Base-by-base conservation (phyloP, 441 rosid species). In the Rhodomyrtus psidioides region DNA sequence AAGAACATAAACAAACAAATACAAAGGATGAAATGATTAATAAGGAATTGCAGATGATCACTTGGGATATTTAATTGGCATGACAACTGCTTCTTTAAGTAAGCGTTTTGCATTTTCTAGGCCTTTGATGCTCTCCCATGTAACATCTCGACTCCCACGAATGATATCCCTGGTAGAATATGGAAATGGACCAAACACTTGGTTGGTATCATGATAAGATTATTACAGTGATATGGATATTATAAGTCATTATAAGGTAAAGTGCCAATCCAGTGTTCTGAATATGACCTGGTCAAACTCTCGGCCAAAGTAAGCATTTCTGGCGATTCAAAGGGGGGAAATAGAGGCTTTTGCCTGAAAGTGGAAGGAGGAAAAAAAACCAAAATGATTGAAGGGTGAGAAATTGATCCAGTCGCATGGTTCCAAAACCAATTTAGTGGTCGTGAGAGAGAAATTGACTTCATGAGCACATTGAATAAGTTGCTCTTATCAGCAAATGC, bases 11-110 rank as follows among this genome's bases (percentile, higher is more conserved):
- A 70, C 5, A 70, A 57, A 55, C 27, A 76, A 49, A 85, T 13
- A 34, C 82, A 70, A 14, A 57, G 30, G 79, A 75, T 53, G 81
- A 44, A 8, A 28, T 83, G 84, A 21, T 34, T 82, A 51, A 59
- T 21, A 44, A 27, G 34, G 75, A 34, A 49, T n/a, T 62, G 51
- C 46, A 86, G 81, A 70, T 21, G 75, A 92, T 95, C 86, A 97
- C 99, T 93, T 90, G 86, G 99, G 98, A 89, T 97, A 97, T 89
- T 97, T 97, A 75, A 97, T 97, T 70, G 98, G 99, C 99, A 97
- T 97, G 84, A 97, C 98, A 88, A 97, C 99, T 53, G 98, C 99
- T 93, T 97, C 99, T 90, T 97, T 97, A 85, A 97, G 95, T 86
- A 97, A 89, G 85, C 91, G 92, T 85, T 97, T 97, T 12, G 99